Evolutionary conservation across 306 rosid species (phyloP).

Genomic region (Rosa multiflora): DNA sequence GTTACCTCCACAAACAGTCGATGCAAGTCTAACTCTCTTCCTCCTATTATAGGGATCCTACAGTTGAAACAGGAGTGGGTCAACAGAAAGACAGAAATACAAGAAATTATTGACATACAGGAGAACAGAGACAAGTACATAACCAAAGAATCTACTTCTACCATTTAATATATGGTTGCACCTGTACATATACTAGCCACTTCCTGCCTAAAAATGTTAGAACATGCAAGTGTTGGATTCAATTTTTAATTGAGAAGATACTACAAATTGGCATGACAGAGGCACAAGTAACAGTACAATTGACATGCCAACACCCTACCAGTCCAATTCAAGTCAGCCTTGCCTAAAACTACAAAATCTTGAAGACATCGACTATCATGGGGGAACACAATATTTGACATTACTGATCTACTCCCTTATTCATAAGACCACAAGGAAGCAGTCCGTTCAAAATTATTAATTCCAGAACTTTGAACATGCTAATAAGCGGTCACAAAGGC

Average conservation of each 20-base stretch:
- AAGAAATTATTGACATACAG: neutral
- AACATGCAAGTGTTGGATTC: neutral
- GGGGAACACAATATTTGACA: neutral
- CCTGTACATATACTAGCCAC: neutral
- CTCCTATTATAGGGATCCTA: constrained; percentile 86
- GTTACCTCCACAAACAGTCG: constrained; percentile 77
- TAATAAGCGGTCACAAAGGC: neutral
- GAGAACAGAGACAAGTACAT: neutral
- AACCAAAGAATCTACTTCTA: neutral
- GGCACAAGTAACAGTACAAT: neutral
- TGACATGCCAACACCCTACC: neutral
- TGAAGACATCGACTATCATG: neutral
- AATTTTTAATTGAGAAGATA: neutral
- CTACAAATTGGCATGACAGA: neutral
- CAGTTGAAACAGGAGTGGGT: neutral
- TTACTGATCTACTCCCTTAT: neutral
- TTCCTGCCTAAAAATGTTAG: neutral
- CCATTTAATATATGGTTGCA: neutral
- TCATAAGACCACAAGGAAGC: constrained; percentile 4
- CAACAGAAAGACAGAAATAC: neutral
- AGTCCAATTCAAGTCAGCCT: neutral
- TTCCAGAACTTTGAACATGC: neutral
- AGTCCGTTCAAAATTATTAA: neutral
- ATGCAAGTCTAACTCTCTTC: constrained; percentile 78
- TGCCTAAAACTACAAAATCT: neutral